Percentiles rank a stretch among this genome's conserved stretches.
phyloP scores from a whole-genome alignment of 2,329 filamentous ascomycete species.

The Colletotrichum gloeosporioides region DNA sequence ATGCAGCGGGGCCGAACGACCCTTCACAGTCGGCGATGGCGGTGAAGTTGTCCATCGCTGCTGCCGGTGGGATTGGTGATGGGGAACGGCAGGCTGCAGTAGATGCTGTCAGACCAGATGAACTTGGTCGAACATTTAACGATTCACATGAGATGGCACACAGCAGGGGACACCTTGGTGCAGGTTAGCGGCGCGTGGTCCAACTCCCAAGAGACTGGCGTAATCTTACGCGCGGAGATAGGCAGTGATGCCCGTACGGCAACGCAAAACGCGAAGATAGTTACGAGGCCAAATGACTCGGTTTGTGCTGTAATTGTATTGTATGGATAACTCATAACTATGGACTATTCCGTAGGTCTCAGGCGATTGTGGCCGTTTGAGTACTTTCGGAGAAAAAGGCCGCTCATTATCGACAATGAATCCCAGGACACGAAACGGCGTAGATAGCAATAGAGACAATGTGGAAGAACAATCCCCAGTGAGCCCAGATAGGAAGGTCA shows the following conservation, averaged over 20 bases:
- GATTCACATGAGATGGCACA: background rate
- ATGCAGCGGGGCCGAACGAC: constrained; percentile 27
- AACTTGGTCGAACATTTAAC: background rate
- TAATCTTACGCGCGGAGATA: background rate
- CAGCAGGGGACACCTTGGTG: background rate
- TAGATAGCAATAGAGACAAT: background rate
- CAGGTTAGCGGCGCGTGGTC: background rate
- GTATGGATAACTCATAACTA: background rate
- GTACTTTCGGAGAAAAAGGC: background rate
- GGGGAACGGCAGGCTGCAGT: background rate
- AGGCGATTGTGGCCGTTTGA: background rate
- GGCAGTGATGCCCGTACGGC: background rate
- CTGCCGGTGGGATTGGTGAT: background rate
- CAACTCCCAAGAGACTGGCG: background rate
- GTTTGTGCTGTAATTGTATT: background rate
- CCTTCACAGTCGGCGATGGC: constrained; percentile 9
- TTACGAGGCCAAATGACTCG: background rate
- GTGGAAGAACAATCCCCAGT: background rate
- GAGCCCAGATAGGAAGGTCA: background rate
- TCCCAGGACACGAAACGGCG: background rate
- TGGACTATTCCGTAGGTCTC: background rate
- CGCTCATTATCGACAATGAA: background rate
- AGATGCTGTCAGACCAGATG: background rate
- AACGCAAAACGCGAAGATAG: background rate
- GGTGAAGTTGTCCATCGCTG: constrained; percentile 5